Conservation (phyloP, 352 stramenopile genomes). For the Lagenidium giganteum region DNA sequence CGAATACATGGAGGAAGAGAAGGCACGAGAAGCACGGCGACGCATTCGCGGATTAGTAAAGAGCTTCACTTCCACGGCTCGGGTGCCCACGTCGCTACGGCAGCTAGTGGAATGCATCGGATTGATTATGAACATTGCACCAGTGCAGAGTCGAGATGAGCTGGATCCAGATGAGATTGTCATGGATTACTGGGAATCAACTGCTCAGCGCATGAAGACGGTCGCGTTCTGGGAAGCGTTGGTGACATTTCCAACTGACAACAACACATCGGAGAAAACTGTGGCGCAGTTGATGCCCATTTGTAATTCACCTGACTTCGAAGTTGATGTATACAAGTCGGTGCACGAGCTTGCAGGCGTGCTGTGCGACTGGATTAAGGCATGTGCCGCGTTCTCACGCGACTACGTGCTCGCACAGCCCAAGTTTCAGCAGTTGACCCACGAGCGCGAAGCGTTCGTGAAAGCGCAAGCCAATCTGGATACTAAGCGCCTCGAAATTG, state of each 20-base stretch:
- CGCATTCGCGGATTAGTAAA: conserved; percentile 18
- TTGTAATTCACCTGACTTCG: conserved; percentile 56
- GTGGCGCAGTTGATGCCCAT: conserved; percentile 51
- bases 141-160: conserved; percentile 50
- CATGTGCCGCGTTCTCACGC: conserved; percentile 30
- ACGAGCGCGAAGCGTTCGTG: conserved; percentile 37
- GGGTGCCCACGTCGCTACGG: conserved; percentile 42
- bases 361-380: conserved; percentile 65
- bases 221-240: conserved; percentile 45
- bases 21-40: conserved; percentile 6
- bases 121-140: conserved; percentile 55
- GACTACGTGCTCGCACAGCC: conserved; percentile 52
- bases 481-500: conserved; percentile 27
- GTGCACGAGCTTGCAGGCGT: conserved; percentile 50
- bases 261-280: conserved; percentile 36
- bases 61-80: conserved; percentile 30
- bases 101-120: conserved; percentile 67
- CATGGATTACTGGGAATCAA: conserved; percentile 68
- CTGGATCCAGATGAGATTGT: conserved; percentile 68
- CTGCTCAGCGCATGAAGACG: conserved; percentile 24
- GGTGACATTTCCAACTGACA: conserved; percentile 33
- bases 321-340: conserved; percentile 31
- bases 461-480: conserved; percentile 28
- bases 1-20: too few relatives aligned
- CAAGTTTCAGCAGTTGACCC: conserved; percentile 43